Evolutionary conservation across 2,329 filamentous ascomycete genomes (phyloP).

Genomic region (Endoconidiophora laricicola): DNA sequence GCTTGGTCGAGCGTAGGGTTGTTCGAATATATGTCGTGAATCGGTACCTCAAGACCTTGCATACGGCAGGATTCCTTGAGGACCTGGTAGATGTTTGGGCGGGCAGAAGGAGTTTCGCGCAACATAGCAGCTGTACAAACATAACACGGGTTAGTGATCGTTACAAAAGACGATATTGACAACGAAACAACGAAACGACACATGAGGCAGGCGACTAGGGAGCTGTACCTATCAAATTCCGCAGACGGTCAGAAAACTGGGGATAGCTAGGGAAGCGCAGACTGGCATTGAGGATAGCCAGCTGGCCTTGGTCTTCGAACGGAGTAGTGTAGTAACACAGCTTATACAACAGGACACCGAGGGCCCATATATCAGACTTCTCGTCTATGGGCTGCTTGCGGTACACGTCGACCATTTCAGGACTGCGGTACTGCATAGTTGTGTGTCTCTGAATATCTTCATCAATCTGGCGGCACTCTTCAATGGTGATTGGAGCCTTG

Average conservation of each 20-base stretch:
- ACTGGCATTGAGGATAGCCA: constrained; percentile 90
- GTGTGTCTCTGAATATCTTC: constrained; percentile 96
- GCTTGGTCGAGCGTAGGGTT: constrained; percentile 47
- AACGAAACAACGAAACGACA: background rate
- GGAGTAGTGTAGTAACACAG: constrained; percentile 98
- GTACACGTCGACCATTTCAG: constrained; percentile 98
- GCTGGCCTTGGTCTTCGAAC: constrained; percentile 93
- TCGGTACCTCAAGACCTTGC: constrained; percentile 71
- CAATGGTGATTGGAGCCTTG: constrained; percentile 68
- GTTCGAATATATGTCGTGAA: constrained; percentile 68
- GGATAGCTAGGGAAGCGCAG: constrained; percentile 85
- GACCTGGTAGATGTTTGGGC: constrained; percentile 91
- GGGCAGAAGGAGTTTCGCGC: constrained; percentile 56
- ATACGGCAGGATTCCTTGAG: constrained; percentile 74
- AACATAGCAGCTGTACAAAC: constrained; percentile 63
- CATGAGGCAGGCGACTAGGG: background rate
- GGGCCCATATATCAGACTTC: constrained; percentile 96
- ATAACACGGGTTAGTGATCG: constrained; percentile 1
- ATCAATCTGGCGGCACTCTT: constrained; percentile 82
- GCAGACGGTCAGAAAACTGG: constrained; percentile 73
- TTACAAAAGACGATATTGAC: background rate
- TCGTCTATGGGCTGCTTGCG: constrained; percentile 92
- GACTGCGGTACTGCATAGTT: constrained; percentile 90
- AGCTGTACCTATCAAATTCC: constrained; percentile 63
- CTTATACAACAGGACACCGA: constrained; percentile 92